Conservation (phyloP, 352 stramenopile genomes). For the Poterioochromonas sp. region DNA sequence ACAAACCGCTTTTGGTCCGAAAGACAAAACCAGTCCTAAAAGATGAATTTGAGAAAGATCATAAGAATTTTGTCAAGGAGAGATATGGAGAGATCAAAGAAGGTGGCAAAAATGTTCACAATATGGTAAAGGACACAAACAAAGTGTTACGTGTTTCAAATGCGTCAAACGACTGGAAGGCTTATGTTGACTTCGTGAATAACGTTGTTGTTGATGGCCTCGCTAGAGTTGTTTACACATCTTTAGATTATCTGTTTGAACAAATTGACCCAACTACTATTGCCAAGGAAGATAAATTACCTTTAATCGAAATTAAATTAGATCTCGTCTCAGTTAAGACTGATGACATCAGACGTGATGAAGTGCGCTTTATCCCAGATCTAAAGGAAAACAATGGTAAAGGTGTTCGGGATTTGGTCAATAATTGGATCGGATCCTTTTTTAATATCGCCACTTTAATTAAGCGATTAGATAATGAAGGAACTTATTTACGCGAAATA, state of each 20-base stretch:
- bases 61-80: slow-evolving; percentile 81
- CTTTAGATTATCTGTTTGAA: slow-evolving; percentile 80
- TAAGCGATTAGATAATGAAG: slow-evolving; percentile 88
- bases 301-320: slow-evolving; percentile 93
- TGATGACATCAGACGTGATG: slow-evolving; percentile 39
- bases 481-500: slow-evolving; percentile 93
- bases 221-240: slow-evolving; percentile 59
- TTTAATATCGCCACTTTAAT: slow-evolving; percentile 85
- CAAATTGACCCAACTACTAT: slow-evolving; percentile 68
- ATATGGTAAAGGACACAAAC: slow-evolving; percentile 87
- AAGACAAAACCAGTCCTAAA: slow-evolving; percentile 89
- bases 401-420: slow-evolving; percentile 82
- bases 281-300: slow-evolving; percentile 56
- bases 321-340: slow-evolving; percentile 64
- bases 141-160: slow-evolving; percentile 81
- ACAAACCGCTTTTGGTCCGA: slow-evolving; percentile 79
- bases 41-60: slow-evolving; percentile 86
- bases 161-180: slow-evolving; percentile 83
- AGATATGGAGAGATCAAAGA: slow-evolving; percentile 88
- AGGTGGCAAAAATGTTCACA: slow-evolving; percentile 85
- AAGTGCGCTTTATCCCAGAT: slow-evolving; percentile 48
- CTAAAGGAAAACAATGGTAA: slow-evolving; percentile 70
- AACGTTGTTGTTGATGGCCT: slow-evolving; percentile 90
- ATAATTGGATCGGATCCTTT: slow-evolving; percentile 91
- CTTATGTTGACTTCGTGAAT: slow-evolving; percentile 95